Evolutionary conservation across 2,329 filamentous ascomycete species (phyloP).

Genomic region (Geosmithia putterillii): DNA sequence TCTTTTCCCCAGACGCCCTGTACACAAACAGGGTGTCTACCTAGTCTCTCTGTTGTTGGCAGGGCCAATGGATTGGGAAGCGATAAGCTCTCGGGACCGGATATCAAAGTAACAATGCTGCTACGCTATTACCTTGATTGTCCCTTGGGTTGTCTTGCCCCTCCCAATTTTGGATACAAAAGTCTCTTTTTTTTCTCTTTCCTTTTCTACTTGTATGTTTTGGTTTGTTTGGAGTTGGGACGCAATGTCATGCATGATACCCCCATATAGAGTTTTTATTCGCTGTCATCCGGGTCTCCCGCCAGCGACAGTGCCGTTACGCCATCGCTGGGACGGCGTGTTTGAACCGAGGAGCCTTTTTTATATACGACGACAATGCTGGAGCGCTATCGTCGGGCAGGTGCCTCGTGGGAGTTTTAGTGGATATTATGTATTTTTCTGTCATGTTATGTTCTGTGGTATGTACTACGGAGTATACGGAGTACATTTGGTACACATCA

Average conservation of each 20-base stretch:
- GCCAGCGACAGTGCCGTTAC: constrained; percentile 43
- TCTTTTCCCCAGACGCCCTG: too few relatives aligned
- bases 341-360: constrained; percentile 29
- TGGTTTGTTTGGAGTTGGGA: constrained; percentile 7
- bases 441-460: too few relatives aligned
- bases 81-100: neutral
- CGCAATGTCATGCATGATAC: constrained; percentile 22
- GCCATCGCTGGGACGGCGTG: constrained; percentile 43
- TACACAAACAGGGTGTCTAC: too few relatives aligned
- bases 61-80: neutral
- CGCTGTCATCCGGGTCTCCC: constrained; percentile 30
- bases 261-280: constrained; percentile 29
- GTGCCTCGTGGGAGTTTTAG: constrained; percentile 33
- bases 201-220: neutral
- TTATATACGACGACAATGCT: constrained; percentile 35
- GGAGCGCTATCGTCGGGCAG: constrained; percentile 34
- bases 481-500: too few relatives aligned
- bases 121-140: constrained; percentile 27
- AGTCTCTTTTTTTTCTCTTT: constrained; percentile 4
- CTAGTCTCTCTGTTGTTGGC: neutral
- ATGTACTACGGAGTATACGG: too few relatives aligned
- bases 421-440: constrained; percentile 6
- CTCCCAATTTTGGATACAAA: neutral
- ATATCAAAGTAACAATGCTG: constrained; percentile 32
- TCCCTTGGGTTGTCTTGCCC: constrained; percentile 2